Percentiles rank a stretch among this genome's conserved stretches.
These are phyloP conservation scores for Aureobasidium sp. DNA, from an alignment of 2,329 filamentous ascomycete species.

Conservation along the genomic window DNA sequence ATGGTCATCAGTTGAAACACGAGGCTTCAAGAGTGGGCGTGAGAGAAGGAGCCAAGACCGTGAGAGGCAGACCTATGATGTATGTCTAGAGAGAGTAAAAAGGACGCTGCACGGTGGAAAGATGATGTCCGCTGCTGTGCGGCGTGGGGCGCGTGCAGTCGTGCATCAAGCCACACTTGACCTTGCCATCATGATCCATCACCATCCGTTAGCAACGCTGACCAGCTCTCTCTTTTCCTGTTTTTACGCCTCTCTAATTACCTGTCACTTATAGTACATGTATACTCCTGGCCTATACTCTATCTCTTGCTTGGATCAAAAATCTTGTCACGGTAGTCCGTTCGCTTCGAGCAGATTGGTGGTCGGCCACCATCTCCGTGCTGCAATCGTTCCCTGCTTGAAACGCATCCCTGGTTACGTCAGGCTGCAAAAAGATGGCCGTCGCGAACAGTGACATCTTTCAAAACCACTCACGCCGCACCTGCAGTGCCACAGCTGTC, in stretches of 20 bases:
- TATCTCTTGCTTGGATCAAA: neutral
- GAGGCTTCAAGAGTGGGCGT: neutral
- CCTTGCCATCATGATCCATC: neutral
- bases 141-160: neutral
- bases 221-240: neutral
- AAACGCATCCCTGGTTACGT: neutral
- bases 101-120: neutral
- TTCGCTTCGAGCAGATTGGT: neutral
- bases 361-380: neutral
- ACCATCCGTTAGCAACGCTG: neutral
- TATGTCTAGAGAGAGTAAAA: neutral
- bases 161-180: neutral
- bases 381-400: neutral
- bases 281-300: too few species aligned
- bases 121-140: neutral
- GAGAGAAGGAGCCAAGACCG: neutral
- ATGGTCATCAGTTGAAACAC: neutral
- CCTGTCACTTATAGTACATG: neutral
- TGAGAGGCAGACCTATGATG: neutral
- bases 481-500: constrained; percentile 2
- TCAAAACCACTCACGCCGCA: neutral
- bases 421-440: constrained; percentile 1
- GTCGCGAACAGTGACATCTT: neutral
- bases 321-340: neutral
- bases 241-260: neutral